These are phyloP conservation scores for Lupinus albus DNA, from an alignment of 306 rosid genomes.

Conservation along the genomic window DNA sequence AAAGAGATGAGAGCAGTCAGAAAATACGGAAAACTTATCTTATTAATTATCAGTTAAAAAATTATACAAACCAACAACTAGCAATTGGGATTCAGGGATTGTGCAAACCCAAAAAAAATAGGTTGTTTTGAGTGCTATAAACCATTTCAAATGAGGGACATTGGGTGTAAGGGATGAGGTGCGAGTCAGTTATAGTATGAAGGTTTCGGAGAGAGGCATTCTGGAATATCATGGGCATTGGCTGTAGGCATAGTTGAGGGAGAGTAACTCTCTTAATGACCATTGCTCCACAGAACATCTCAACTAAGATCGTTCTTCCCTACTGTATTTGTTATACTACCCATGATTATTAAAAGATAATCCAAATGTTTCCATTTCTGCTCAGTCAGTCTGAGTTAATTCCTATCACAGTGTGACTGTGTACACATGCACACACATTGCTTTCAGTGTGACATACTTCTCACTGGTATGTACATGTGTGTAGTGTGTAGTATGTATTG, in stretches of 20 bases:
- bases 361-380: conserved; percentile 13
- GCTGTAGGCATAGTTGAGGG: not conserved
- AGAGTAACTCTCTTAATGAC: not conserved
- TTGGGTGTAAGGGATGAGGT: not conserved
- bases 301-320: conserved; percentile 21
- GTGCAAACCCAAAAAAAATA: not conserved
- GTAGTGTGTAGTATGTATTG: not conserved
- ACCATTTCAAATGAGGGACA: not conserved
- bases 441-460: conserved; percentile 1
- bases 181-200: no score
- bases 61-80: conserved; percentile 17
- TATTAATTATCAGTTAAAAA: not conserved
- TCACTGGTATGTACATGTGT: not conserved
- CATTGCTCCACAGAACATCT: conserved; percentile 4
- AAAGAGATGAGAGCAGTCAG: not conserved
- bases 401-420: not conserved
- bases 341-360: not conserved
- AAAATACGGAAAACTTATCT: not conserved
- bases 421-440: not conserved
- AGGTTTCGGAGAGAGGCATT: conserved; percentile 18
- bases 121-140: not conserved
- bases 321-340: conserved; percentile 13
- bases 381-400: not conserved
- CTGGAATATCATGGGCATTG: conserved; percentile 15
- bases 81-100: not conserved